Conservation (phyloP, 306 rosid species). For the Sicyos edulis region DNA sequence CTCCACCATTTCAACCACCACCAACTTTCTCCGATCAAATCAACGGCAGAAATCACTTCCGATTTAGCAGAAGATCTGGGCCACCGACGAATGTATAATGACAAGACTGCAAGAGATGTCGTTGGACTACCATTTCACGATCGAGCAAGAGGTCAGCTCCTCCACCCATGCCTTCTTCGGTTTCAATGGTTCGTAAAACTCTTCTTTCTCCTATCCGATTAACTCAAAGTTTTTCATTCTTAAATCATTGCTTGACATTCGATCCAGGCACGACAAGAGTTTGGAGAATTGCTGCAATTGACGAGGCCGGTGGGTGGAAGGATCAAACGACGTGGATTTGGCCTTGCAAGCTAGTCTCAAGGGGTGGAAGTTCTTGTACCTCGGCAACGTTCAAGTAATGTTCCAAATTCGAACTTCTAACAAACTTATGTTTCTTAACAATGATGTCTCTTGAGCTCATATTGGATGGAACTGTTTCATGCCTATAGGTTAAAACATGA, state of each 20-base stretch:
- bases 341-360: no score
- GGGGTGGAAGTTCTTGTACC: no score
- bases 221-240: neutral
- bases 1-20: no score
- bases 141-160: conserved; percentile 90
- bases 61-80: neutral
- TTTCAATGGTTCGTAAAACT: conserved; percentile 51
- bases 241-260: neutral
- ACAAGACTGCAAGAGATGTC: conserved; percentile 98
- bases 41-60: neutral
- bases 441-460: neutral
- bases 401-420: neutral
- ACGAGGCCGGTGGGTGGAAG: no score
- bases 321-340: no score
- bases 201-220: no score
- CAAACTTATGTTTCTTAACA: neutral
- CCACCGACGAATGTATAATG: conserved; percentile 64
- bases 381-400: no score
- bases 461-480: neutral
- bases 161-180: conserved; percentile 78
- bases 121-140: conserved; percentile 82
- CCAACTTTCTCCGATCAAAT: neutral
- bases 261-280: conserved; percentile 19
- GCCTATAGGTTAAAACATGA: conserved; percentile 66
- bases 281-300: no score